Evolutionary conservation across 495 filamentous ascomycete genomes (phyloP).

Genomic region (Aspergillus wentii): DNA sequence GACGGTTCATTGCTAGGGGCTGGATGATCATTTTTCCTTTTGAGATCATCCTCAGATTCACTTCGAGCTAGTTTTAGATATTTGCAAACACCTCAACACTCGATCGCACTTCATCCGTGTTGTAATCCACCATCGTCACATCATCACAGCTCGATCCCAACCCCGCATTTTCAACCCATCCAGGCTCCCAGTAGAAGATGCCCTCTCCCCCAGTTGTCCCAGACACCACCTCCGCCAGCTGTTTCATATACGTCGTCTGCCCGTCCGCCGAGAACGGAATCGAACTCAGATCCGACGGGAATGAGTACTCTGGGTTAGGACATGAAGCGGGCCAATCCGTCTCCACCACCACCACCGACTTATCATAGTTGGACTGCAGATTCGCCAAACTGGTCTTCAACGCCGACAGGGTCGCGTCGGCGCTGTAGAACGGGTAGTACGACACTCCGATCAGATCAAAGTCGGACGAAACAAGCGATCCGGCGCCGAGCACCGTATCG

Average conservation of each 20-base stretch:
- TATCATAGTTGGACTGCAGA: slow-evolving; percentile 53
- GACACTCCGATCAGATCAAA: slow-evolving; percentile 68
- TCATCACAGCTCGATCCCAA: slow-evolving; percentile 52
- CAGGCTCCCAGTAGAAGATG: slow-evolving; percentile 70
- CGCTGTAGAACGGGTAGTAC: slow-evolving; percentile 65
- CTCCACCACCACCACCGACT: slow-evolving; percentile 60
- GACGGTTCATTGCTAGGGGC: too few relatives aligned
- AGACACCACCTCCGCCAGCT: slow-evolving; percentile 49
- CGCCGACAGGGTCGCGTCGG: slow-evolving; percentile 47
- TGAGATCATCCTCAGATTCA: too few relatives aligned
- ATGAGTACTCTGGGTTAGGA: slow-evolving; percentile 46
- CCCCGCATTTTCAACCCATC: slow-evolving; percentile 59
- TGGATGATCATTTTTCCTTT: slow-evolving; percentile 2
- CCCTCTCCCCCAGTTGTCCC: slow-evolving; percentile 45
- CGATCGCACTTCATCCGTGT: slow-evolving; percentile 20
- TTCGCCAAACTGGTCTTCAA: slow-evolving; percentile 53
- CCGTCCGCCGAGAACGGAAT: slow-evolving; percentile 59
- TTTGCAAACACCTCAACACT: slow-evolving; percentile 29
- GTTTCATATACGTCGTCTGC: slow-evolving; percentile 52
- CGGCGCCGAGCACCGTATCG: slow-evolving; percentile 48
- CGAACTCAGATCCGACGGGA: slow-evolving; percentile 50
- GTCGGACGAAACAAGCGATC: slow-evolving; percentile 46
- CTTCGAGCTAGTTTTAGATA: too few relatives aligned
- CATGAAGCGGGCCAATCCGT: slow-evolving; percentile 64
- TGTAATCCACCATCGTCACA: slow-evolving; percentile 39